Conservation (phyloP, 192 early-diverging fungal species). For the Coemansia furcata region DNA sequence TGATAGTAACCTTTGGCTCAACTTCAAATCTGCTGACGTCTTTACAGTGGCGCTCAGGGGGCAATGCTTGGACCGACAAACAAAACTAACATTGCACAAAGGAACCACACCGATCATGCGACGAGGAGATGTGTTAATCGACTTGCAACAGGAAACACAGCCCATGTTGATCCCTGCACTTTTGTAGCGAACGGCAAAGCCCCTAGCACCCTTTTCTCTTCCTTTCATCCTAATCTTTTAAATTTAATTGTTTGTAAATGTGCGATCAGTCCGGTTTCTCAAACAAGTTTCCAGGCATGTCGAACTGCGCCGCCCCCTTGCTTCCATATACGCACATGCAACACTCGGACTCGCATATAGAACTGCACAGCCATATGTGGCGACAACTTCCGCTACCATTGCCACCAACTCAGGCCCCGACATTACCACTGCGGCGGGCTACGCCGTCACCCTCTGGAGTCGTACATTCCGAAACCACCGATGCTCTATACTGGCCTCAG, state of each 20-base stretch:
- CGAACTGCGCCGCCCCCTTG: background rate
- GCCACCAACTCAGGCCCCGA: background rate
- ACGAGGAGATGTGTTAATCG: background rate
- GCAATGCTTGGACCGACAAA: background rate
- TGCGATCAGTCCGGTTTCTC: background rate
- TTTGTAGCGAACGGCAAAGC: background rate
- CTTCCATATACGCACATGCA: background rate
- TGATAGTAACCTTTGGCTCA: background rate
- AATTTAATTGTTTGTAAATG: background rate
- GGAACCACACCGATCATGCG: no score
- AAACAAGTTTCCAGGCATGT: background rate
- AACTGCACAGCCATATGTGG: background rate
- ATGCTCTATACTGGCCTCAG: background rate
- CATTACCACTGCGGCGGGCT: background rate
- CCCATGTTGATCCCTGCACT: background rate
- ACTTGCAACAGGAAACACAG: background rate
- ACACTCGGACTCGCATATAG: background rate
- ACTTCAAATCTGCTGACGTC: background rate
- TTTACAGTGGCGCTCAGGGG: background rate
- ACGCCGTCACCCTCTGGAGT: background rate
- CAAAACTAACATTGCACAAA: no score
- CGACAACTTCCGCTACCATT: background rate
- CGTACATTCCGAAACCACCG: background rate
- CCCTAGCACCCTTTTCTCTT: background rate
- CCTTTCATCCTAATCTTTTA: background rate